These are phyloP conservation scores for Clitocybe nebularis DNA, from an alignment of 1,284 basidiomycete genomes.

Conservation along the genomic window DNA sequence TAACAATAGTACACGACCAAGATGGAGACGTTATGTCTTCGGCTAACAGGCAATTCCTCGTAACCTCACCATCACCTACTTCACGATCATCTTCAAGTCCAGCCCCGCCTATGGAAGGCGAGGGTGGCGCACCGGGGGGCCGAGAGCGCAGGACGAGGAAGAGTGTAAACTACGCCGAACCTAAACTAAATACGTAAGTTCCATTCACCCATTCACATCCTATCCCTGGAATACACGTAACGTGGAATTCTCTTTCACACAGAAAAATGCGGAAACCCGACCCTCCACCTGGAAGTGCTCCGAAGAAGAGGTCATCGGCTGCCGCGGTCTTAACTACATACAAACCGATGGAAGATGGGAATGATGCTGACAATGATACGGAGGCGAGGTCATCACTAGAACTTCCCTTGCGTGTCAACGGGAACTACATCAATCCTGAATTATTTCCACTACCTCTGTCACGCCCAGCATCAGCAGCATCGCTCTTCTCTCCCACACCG, in stretches of 20 bases:
- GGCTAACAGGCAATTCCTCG: conserved; percentile 16
- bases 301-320: conserved; percentile 37
- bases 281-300: conserved; percentile 33
- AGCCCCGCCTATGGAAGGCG: conserved; percentile 30
- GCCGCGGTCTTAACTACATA: conserved; percentile 29
- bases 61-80: conserved; percentile 19
- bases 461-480: conserved; percentile 26
- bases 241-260: too few species aligned
- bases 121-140: conserved; percentile 34
- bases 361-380: conserved; percentile 26
- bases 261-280: conserved; percentile 93
- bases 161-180: conserved; percentile 86
- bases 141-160: conserved; percentile 71
- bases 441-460: conserved; percentile 31
- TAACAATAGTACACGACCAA: conserved; percentile 26
- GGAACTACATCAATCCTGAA: conserved; percentile 26
- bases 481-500: conserved; percentile 29
- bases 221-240: too few species aligned
- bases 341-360: conserved; percentile 22
- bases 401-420: conserved; percentile 21
- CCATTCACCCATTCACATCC: conserved; percentile 6
- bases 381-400: conserved; percentile 28
- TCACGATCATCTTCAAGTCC: conserved; percentile 48
- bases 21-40: conserved; percentile 32
- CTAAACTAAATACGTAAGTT: conserved; percentile 84